Base-by-base conservation (phyloP, 768 basidiomycete genomes). In the Pleurotus sapidus region DNA sequence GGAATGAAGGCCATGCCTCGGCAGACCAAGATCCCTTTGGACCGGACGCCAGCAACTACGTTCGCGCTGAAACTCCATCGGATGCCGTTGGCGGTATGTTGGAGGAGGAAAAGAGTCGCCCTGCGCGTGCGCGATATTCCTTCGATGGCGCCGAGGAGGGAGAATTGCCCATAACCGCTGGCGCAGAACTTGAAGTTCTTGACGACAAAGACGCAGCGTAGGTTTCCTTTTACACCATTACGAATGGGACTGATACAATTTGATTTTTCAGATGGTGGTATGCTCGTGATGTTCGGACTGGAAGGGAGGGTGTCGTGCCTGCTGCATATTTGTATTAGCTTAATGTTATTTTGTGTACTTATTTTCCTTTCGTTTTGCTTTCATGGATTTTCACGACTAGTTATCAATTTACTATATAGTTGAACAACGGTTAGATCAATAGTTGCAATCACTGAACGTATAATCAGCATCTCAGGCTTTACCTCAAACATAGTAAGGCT, bases 281-380 rank as follows among this genome's bases (percentile, higher is more conserved):
- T 65, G 91, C 88, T 51, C 83, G 93, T 30, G 91, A 95, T 69
- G 74, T 83, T 18, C 81, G 82, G 51, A 87, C 88, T 47, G 91
- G 93, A 7, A 82, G 78, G 49, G 92, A 95, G 73, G 95, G 95
- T 11, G 90, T 95, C 30, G 91, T 97, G 49, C 95, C 95, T 7
- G 90, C 93, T 42, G 86, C 92, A 57, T 98, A 95, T 79, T 78
- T 93, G 74, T 93, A 91, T 75, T 93, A 79, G 83, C 40, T 17
- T 46, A 25, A 46, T 18, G 8, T 46, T 56, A 47, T 56, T 56
- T 45, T 56, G 40, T 56, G 43, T 47, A 37, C 55, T 46, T 60
- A 12, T 7, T 59, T 39, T 55, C 39, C 59, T 39, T 39, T 54
- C 42, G 23, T 23, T 54, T 54, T 37, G 24, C 55, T 34, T 14